Evolutionary conservation across 805 yeast genomes (phyloP).

Genomic region (Zygotorulaspora sp.): DNA sequence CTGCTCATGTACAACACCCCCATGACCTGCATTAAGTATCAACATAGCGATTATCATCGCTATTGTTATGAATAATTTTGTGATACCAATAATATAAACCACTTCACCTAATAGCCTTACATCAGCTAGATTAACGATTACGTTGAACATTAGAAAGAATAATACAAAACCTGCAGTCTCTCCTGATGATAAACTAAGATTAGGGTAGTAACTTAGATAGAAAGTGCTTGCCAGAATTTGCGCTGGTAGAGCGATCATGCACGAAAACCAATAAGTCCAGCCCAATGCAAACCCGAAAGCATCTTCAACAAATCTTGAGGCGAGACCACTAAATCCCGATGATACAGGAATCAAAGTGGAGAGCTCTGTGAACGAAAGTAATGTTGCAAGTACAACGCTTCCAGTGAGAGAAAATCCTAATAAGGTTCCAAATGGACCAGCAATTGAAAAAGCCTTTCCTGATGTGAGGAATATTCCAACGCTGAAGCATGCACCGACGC

Average conservation of each 20-base stretch:
- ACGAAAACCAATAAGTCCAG: conserved; percentile 55
- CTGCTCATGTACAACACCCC: conserved; percentile 25
- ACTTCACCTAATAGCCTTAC: conserved; percentile 72
- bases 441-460: conserved; percentile 50
- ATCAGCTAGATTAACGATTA: conserved; percentile 56
- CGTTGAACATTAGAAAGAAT: conserved; percentile 46
- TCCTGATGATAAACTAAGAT: conserved; percentile 46
- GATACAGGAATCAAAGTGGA: conserved; percentile 59
- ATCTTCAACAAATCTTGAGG: conserved; percentile 59
- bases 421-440: conserved; percentile 52
- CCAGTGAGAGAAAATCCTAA: conserved; percentile 64
- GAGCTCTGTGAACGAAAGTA: conserved; percentile 59
- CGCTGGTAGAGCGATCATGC: conserved; percentile 54
- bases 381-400: conserved; percentile 56
- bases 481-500: conserved; percentile 64
- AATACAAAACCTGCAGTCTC: conserved; percentile 63
- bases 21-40: conserved; percentile 50
- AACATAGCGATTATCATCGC: conserved; percentile 60
- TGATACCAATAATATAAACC: conserved; percentile 56
- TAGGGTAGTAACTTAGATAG: conserved; percentile 58
- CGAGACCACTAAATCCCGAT: conserved; percentile 59
- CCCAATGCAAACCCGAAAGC: conserved; percentile 69
- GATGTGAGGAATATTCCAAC: conserved; percentile 60
- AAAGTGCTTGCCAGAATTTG: conserved; percentile 63
- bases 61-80: conserved; percentile 52